Evolutionary conservation across 768 basidiomycete genomes (phyloP).

Genomic region (Phanerochaete carnosa): DNA sequence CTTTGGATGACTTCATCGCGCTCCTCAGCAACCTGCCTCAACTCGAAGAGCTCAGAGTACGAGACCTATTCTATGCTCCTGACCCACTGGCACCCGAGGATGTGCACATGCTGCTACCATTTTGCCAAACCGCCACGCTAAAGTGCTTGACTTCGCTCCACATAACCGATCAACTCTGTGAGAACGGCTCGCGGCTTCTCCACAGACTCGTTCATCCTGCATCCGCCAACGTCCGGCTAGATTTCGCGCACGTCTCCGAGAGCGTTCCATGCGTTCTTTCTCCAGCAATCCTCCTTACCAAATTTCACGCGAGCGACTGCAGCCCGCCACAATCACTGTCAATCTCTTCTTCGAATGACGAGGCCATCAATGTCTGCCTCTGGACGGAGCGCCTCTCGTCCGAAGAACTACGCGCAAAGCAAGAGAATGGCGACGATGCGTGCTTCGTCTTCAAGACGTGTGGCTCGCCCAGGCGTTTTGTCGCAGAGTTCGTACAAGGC

Average conservation of each 20-base stretch:
- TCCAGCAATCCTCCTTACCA: neutral
- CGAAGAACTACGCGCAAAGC: neutral
- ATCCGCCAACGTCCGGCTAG: no score
- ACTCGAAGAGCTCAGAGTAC: neutral
- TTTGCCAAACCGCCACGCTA: neutral
- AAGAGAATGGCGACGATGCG: neutral
- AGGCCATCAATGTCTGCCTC: neutral
- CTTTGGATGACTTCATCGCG: neutral
- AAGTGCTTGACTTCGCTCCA: neutral
- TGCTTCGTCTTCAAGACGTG: neutral
- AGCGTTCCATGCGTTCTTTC: no score
- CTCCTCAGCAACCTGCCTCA: neutral
- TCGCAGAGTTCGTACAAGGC: neutral
- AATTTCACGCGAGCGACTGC: neutral
- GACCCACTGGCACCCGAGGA: neutral
- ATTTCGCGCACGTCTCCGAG: no score
- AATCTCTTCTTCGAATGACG: neutral
- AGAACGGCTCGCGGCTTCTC: neutral
- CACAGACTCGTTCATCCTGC: neutral
- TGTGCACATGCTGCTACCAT: neutral
- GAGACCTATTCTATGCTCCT: neutral
- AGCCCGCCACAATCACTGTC: neutral
- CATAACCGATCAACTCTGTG: neutral
- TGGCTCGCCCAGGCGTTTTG: neutral
- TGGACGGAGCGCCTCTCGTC: neutral